Conservation (phyloP, 352 stramenopile genomes). For the Thraustochytrium sp. region DNA sequence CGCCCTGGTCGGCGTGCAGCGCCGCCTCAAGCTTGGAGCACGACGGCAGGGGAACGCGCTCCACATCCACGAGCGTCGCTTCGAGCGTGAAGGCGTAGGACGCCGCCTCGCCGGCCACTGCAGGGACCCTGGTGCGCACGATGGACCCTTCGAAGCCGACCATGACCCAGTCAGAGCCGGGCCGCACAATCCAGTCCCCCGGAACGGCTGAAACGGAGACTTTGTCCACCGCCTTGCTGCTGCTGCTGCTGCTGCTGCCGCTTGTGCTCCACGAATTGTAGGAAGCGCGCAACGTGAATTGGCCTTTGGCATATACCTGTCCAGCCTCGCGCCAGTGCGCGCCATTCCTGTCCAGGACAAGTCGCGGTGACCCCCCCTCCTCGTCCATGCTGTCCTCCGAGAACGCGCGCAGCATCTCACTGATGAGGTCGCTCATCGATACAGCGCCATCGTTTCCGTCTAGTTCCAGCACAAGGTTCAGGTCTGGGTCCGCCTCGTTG, state of each 20-base stretch:
- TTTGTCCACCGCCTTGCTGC: neutral
- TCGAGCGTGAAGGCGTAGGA: neutral
- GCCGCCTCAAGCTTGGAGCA: neutral
- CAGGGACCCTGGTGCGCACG: neutral
- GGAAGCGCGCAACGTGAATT: neutral
- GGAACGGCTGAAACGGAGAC: neutral
- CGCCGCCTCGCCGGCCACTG: neutral
- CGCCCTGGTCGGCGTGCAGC: neutral
- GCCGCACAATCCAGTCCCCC: neutral
- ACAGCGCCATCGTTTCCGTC: too few relatives aligned
- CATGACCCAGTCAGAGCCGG: slow-evolving; percentile 22
- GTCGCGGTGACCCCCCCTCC: neutral
- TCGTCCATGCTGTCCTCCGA: too few relatives aligned
- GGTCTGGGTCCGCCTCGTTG: too few relatives aligned
- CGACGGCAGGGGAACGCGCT: neutral
- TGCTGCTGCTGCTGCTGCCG: neutral
- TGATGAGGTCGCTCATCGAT: too few relatives aligned
- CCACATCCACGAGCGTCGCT: slow-evolving; percentile 16
- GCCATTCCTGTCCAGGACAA: neutral
- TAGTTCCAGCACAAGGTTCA: too few relatives aligned
- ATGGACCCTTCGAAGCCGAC: slow-evolving; percentile 5
- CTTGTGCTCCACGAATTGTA: neutral
- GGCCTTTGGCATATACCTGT: slow-evolving; percentile 1
- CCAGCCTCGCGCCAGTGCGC: too few relatives aligned
- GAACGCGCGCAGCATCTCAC: too few relatives aligned